Evolutionary conservation across 139 green algal genomes (phyloP), one percentile per base, ranked within the genome.

Genomic region (Ulvella scutata): DNA sequence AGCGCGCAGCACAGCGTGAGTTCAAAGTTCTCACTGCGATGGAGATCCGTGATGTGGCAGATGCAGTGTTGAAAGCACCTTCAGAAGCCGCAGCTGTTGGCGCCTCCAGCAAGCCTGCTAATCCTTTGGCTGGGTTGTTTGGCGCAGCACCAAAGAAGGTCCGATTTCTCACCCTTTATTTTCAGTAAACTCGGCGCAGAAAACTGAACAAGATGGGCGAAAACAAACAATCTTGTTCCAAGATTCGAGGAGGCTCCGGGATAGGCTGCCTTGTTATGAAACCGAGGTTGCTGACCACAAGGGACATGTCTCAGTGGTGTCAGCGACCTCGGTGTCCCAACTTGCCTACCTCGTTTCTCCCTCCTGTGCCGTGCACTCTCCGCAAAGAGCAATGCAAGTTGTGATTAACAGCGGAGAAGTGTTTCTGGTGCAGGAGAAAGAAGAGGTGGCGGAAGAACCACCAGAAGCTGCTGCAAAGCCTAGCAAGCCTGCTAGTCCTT

Each of bases 1-100:
- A 82, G 17, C 79, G 84, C 75, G 39, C 67, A 44, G 86, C 82
- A 21, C 75, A 76, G 36, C 72, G 44, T 13, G 39, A 77, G 37
- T 72, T 43, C 7, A 23, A 76, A 39, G 39, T 85, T 60, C 81
- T 88, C 60, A 67, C 73, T 23, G 3, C 43, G 20, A 37, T 76
- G 33, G 76, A 88, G 34, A 78, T 87, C 10, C 37, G 78, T 34
- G 75, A 67, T 23, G 38, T 76, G 3, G 67, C 38, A 9, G 34
- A 75, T 28, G 38, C 59, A 4, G 10, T 61, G 2, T 21, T 37
- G n/a, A 51, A 34, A 31, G 35, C 28, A 6, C 29, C 29, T 0
- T 38, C 38, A 2, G 73, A 29, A 59, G 72, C 36, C 10, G 36
- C 36, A 59, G 74, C 43, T 37, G 61, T 37, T 40, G 33, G 35